These are phyloP conservation scores for Puccinia coronata DNA, from an alignment of 1,284 basidiomycete genomes.

Conservation along the genomic window DNA sequence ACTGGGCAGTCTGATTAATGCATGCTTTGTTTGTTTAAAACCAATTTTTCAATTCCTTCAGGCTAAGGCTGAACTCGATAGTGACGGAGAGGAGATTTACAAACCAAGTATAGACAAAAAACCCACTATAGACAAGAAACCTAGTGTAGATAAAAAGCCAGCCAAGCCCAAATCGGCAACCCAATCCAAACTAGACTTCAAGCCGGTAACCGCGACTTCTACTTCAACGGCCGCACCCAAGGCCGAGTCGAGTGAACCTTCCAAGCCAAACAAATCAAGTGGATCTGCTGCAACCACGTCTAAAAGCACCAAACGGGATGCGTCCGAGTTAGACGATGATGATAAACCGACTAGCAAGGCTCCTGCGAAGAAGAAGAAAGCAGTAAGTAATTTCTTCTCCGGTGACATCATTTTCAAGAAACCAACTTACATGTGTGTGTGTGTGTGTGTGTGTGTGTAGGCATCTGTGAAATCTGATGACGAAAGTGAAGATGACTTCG, in stretches of 20 bases:
- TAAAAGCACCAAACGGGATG: slow-evolving; percentile 24
- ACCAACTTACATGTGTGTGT: too few relatives aligned
- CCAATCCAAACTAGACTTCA: slow-evolving; percentile 32
- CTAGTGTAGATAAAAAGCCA: slow-evolving; percentile 33
- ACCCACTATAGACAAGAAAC: too few relatives aligned
- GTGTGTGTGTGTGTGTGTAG: too few relatives aligned
- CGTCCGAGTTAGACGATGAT: slow-evolving; percentile 1
- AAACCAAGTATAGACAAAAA: slow-evolving; percentile 31
- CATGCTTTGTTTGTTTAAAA: too few relatives aligned
- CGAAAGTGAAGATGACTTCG: slow-evolving; percentile 3
- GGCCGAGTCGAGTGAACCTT: background rate
- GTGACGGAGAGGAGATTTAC: slow-evolving; percentile 43
- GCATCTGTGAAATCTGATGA: background rate
- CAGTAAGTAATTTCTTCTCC: slow-evolving; percentile 1
- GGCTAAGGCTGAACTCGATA: slow-evolving; percentile 36
- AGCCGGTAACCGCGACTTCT: background rate
- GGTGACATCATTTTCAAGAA: too few relatives aligned
- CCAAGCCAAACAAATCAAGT: background rate
- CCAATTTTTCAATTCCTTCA: too few relatives aligned
- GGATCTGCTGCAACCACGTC: background rate
- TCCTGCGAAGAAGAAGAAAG: slow-evolving; percentile 16
- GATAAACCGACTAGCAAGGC: slow-evolving; percentile 18
- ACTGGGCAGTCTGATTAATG: too few relatives aligned
- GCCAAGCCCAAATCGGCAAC: background rate
- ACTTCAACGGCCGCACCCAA: background rate